Base-by-base conservation (phyloP, 306 rosid species). In the Inga oerstediana region DNA sequence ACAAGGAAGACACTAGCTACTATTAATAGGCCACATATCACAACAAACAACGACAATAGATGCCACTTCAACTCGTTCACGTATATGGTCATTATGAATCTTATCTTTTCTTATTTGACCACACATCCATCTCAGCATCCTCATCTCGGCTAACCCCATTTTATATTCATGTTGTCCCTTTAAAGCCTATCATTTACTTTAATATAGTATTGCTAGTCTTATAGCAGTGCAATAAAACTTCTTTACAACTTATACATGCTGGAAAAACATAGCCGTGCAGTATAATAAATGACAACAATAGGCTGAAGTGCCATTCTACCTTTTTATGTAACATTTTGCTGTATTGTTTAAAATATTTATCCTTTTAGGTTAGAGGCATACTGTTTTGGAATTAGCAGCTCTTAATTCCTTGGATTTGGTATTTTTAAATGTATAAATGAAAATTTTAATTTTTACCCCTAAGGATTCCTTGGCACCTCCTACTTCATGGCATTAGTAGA, bases 331-430 rank as follows among this genome's bases (percentile, higher is more conserved):
- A 22, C 17, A 64, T 12, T 72, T 0, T 77, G 65, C 17, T 72
- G 14, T 76, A 49, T 80, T 65, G 59, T 54, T 77, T 41, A 58
- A 66, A 44, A 22, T 17, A 17, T 68, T 61, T 54, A 58, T 20
- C 70, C 70, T 27, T 79, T 48, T 34, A 27, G 45, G 69, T 15
- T 11, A 48, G 34, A 35, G 37, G 7, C 30, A 24, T 82, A 56
- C 61, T 72, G 64, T 71, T 34, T 19, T 8, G 22, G 19, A 30
- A 41, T 19, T 49, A 49, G 49, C 72, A 39, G 64, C 72, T 78
- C 61, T 61, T 62, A 3, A 45, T 77, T 67, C 56, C 74, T 70
- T 77, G 39, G 75, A 68, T 8, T 70, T 58, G 75, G 59, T 13
- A 59, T 69, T 77, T 59, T 65, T 44, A 15, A 56, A 35, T 30